These are phyloP conservation scores for Podospora comata DNA, from an alignment of 495 filamentous ascomycete species.

Conservation along the genomic window DNA sequence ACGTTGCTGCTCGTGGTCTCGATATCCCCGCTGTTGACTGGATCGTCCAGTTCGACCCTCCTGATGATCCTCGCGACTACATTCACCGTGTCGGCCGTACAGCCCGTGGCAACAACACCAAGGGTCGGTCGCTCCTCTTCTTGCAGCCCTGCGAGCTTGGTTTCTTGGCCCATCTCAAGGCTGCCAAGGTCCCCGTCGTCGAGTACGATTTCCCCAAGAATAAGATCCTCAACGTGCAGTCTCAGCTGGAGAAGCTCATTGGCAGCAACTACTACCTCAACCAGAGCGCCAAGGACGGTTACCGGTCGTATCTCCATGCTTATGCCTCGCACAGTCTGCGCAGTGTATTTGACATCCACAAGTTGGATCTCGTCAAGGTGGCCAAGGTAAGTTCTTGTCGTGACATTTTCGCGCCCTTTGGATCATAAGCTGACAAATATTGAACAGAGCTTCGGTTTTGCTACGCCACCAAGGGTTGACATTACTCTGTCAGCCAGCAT, in stretches of 20 bases:
- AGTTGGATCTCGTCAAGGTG: constrained; percentile 88
- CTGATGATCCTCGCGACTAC: constrained; percentile 87
- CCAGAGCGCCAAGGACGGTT: constrained; percentile 68
- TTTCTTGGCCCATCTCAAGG: constrained; percentile 88
- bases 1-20: constrained; percentile 89
- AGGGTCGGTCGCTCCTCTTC: constrained; percentile 85
- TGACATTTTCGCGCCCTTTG: neutral
- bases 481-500: constrained; percentile 84
- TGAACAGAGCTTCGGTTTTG: constrained; percentile 76
- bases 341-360: constrained; percentile 88
- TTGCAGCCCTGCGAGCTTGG: constrained; percentile 88
- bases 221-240: constrained; percentile 93
- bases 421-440: constrained; percentile 8
- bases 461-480: constrained; percentile 84
- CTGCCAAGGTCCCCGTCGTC: constrained; percentile 86
- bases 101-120: constrained; percentile 77
- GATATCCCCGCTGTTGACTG: constrained; percentile 95
- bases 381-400: constrained; percentile 54
- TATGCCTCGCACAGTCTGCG: constrained; percentile 89
- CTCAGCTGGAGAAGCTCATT: constrained; percentile 90
- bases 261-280: constrained; percentile 95
- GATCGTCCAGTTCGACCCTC: constrained; percentile 94
- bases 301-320: constrained; percentile 84
- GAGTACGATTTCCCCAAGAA: constrained; percentile 93
- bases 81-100: constrained; percentile 97